Evolutionary conservation across 2,329 filamentous ascomycete species (phyloP).

Genomic region (Aulographum hederae): DNA sequence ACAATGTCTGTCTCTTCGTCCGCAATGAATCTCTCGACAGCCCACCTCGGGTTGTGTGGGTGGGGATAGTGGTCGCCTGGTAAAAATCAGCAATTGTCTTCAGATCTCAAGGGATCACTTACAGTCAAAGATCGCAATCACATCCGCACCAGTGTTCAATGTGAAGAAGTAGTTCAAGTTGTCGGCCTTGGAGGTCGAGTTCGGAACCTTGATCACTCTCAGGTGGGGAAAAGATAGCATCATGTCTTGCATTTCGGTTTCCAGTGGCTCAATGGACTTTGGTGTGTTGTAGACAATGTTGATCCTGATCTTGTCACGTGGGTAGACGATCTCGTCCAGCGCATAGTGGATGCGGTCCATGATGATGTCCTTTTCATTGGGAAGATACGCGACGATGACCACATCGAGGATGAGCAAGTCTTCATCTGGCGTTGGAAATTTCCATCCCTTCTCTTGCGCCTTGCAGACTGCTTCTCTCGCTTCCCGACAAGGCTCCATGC

Average conservation of each 20-base stretch:
- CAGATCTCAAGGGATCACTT: too few species aligned
- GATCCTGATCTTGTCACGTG: constrained; percentile 26
- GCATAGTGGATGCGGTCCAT: constrained; percentile 28
- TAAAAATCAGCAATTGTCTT: too few species aligned
- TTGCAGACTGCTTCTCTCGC: constrained; percentile 18
- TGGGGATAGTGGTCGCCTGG: constrained; percentile 33
- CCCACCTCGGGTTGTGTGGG: constrained; percentile 29
- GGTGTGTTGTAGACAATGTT: constrained; percentile 32
- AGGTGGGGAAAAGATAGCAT: constrained; percentile 20
- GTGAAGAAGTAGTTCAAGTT: too few species aligned
- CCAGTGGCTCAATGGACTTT: constrained; percentile 25
- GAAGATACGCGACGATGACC: constrained; percentile 31
- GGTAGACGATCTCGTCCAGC: constrained; percentile 27
- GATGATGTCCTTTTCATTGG: constrained; percentile 32
- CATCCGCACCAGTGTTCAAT: too few species aligned
- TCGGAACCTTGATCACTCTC: constrained; percentile 29
- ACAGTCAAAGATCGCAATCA: constrained; percentile 31
- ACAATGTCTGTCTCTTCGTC: constrained; percentile 27
- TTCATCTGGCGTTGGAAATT: constrained; percentile 21
- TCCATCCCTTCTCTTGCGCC: constrained; percentile 20
- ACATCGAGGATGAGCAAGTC: constrained; percentile 26
- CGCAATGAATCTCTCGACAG: constrained; percentile 26
- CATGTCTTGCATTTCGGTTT: constrained; percentile 22
- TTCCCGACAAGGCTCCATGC: constrained; percentile 17
- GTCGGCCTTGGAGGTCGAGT: too few species aligned